phyloP scores from a whole-genome alignment of 2,329 filamentous ascomycete species.

The Zelopaecilomyces penicillatus region DNA sequence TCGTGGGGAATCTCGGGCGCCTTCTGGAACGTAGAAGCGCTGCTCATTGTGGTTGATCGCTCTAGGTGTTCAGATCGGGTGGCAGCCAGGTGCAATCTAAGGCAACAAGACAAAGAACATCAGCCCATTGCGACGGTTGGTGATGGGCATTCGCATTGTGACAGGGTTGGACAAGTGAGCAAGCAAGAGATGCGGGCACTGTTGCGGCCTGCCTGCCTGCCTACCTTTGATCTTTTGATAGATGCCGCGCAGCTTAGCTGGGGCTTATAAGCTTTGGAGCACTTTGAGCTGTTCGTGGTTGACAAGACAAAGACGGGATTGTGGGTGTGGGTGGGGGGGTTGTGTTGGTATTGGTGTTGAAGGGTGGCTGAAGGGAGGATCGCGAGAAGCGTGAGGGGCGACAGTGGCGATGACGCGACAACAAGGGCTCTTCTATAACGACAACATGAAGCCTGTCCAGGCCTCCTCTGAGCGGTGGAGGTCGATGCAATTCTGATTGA shows the following conservation, averaged over 20 bases:
- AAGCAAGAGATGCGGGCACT: no score
- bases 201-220: no score
- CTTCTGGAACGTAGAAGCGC: constrained; percentile 18
- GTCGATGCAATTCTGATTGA: background rate
- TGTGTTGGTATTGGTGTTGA: background rate
- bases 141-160: no score
- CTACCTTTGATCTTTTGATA: no score
- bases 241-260: no score
- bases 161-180: background rate
- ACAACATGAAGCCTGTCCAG: constrained; percentile 20
- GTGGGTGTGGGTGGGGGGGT: no score
- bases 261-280: no score
- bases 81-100: no score
- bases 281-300: no score
- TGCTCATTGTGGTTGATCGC: constrained; percentile 22
- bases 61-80: background rate
- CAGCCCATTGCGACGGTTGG: no score
- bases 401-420: constrained; percentile 1
- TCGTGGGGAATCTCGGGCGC: constrained; percentile 19
- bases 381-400: background rate
- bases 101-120: no score
- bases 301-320: no score
- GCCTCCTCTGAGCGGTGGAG: background rate
- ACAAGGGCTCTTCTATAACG: constrained; percentile 27
- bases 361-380: background rate